phyloP scores from a whole-genome alignment of 2,329 filamentous ascomycete genomes.

The Bipolaris gigantea region DNA sequence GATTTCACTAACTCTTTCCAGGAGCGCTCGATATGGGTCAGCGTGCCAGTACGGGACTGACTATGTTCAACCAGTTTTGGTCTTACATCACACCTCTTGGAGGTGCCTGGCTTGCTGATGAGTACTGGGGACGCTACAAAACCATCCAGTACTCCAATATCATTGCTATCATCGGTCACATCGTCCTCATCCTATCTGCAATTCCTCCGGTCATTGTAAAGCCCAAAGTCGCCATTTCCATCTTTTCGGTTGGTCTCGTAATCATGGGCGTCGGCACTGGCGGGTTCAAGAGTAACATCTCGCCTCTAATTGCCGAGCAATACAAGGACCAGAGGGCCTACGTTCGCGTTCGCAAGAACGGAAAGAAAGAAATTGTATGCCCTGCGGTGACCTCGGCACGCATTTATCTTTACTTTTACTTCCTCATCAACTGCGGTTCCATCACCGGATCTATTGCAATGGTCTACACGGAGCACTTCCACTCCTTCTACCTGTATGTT shows the following conservation, averaged over 20 bases:
- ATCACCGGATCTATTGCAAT: slow-evolving; percentile 42
- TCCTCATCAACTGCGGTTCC: slow-evolving; percentile 45
- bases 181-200: slow-evolving; percentile 60
- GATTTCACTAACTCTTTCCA: too few relatives aligned
- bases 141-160: slow-evolving; percentile 60
- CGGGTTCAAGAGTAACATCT: slow-evolving; percentile 69
- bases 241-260: slow-evolving; percentile 60
- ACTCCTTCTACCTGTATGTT: slow-evolving; percentile 66
- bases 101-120: slow-evolving; percentile 62
- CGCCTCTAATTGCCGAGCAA: slow-evolving; percentile 63
- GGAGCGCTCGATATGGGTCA: slow-evolving; percentile 59
- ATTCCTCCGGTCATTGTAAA: slow-evolving; percentile 56
- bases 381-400: slow-evolving; percentile 67
- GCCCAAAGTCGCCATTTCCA: slow-evolving; percentile 54
- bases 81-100: slow-evolving; percentile 61
- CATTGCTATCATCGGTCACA: slow-evolving; percentile 60
- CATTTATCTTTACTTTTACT: slow-evolving; percentile 54
- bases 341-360: slow-evolving; percentile 34
- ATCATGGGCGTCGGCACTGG: slow-evolving; percentile 68
- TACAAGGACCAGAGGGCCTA: slow-evolving; percentile 37
- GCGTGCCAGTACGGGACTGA: slow-evolving; percentile 56
- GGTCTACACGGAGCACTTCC: slow-evolving; percentile 35
- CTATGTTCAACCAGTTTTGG: slow-evolving; percentile 60
- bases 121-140: slow-evolving; percentile 63
- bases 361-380: slow-evolving; percentile 65